These are phyloP conservation scores for Pseudogymnoascus sp. DNA, from an alignment of 2,329 filamentous ascomycete genomes.

Conservation along the genomic window DNA sequence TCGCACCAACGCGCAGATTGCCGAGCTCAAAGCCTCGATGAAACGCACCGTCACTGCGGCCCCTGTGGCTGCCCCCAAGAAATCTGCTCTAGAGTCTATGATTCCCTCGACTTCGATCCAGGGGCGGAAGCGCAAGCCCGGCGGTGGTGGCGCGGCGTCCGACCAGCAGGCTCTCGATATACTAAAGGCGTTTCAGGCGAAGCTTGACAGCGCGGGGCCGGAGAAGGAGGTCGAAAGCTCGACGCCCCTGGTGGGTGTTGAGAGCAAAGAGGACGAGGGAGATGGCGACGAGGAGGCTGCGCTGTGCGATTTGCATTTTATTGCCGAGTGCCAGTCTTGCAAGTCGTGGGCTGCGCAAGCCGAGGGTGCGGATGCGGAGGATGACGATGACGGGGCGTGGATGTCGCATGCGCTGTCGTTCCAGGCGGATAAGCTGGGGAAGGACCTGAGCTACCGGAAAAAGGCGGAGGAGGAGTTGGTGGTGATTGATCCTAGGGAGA, in stretches of 20 bases:
- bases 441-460: constrained; percentile 80
- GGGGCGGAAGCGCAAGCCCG: constrained; percentile 61
- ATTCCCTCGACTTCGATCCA: constrained; percentile 63
- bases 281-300: constrained; percentile 59
- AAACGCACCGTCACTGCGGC: constrained; percentile 50
- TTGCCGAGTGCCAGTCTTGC: constrained; percentile 90
- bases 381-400: constrained; percentile 63
- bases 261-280: constrained; percentile 23
- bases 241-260: constrained; percentile 18
- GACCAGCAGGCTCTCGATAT: constrained; percentile 60
- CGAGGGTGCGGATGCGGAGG: constrained; percentile 43
- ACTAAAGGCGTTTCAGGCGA: constrained; percentile 71
- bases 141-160: constrained; percentile 41
- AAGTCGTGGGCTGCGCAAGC: constrained; percentile 61
- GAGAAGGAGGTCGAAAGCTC: constrained; percentile 29
- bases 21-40: constrained; percentile 73
- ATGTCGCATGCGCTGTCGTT: constrained; percentile 81
- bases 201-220: constrained; percentile 50
- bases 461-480: constrained; percentile 87
- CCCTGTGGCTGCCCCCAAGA: constrained; percentile 48
- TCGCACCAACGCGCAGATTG: constrained; percentile 70
- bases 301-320: constrained; percentile 91
- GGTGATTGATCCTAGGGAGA: constrained; percentile 86
- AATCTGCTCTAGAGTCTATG: constrained; percentile 62
- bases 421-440: constrained; percentile 81